A percentile compares a stretch with the other conserved stretches of the same genome.
Evolutionary conservation across 345 rosid genomes (phyloP).

Genomic region (Crucihimalaya himalaica): DNA sequence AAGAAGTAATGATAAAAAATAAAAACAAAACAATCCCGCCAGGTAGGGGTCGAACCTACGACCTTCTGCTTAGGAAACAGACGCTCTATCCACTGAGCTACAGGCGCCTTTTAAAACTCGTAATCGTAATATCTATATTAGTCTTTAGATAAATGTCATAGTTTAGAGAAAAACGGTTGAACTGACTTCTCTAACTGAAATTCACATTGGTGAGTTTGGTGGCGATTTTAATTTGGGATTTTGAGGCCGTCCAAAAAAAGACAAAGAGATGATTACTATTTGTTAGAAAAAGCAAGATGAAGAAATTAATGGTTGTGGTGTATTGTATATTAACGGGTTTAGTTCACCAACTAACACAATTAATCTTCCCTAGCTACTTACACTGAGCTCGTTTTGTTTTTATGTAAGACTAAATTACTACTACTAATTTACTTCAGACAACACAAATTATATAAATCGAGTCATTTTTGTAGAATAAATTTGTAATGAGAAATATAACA

Average conservation of each 20-base stretch:
- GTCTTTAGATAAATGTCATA: neutral
- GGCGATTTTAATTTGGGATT: slow-evolving; percentile 15
- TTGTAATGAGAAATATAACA: neutral
- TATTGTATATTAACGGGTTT: slow-evolving; percentile 15
- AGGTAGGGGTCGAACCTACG: slow-evolving; percentile 95
- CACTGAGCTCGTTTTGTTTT: slow-evolving; percentile 13
- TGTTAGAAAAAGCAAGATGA: neutral
- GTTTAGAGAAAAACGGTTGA: slow-evolving; percentile 25
- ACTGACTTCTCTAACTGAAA: slow-evolving; percentile 35
- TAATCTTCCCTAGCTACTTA: slow-evolving; percentile 8
- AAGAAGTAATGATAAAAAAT: neutral
- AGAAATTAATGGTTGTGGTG: slow-evolving; percentile 21
- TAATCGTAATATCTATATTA: too few species aligned
- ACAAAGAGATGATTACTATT: neutral
- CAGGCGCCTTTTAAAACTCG: slow-evolving; percentile 43
- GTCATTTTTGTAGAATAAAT: neutral
- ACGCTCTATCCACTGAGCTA: slow-evolving; percentile 99
- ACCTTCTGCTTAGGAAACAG: slow-evolving; percentile 98
- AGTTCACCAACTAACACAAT: slow-evolving; percentile 39
- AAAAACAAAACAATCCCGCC: slow-evolving; percentile 48
- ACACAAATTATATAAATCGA: neutral
- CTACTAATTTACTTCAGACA: slow-evolving; percentile 15
- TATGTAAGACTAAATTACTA: neutral
- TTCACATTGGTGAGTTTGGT: slow-evolving; percentile 42
- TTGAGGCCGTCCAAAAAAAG: neutral